Percentiles rank a stretch among this genome's conserved stretches.
phyloP scores from a whole-genome alignment of 192 early-diverging fungal species.

The Entrophospora sp. region DNA sequence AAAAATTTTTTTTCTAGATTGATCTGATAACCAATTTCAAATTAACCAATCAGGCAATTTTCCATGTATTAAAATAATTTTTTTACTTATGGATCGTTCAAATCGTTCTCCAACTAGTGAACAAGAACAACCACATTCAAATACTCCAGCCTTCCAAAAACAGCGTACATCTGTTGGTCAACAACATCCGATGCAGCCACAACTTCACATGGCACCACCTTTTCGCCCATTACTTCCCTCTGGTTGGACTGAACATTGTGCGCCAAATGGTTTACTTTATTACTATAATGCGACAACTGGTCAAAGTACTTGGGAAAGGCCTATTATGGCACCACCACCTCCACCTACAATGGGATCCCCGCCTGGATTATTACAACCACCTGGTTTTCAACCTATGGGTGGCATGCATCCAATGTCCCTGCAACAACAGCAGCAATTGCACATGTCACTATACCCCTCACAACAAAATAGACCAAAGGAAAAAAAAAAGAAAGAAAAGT shows the following conservation, averaged over 20 bases:
- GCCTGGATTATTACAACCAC: slow-evolving; percentile 24
- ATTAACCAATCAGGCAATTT: too few relatives aligned
- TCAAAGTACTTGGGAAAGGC: slow-evolving; percentile 61
- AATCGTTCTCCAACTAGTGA: not conserved
- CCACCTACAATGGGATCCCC: slow-evolving; percentile 21
- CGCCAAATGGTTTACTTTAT: slow-evolving; percentile 57
- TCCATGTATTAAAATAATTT: too few relatives aligned
- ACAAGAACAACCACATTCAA: not conserved
- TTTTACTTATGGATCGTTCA: not conserved
- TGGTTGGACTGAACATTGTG: slow-evolving; percentile 55
- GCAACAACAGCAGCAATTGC: not conserved
- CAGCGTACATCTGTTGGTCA: not conserved
- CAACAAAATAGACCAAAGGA: slow-evolving; percentile 26
- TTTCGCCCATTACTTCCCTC: slow-evolving; percentile 30
- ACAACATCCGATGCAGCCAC: not conserved
- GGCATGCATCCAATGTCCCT: slow-evolving; percentile 9
- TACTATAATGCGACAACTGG: slow-evolving; percentile 65
- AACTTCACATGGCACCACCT: slow-evolving; percentile 3
- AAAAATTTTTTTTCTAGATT: too few relatives aligned
- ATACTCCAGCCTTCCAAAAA: not conserved
- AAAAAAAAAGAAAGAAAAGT: slow-evolving; percentile 35
- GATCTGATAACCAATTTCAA: too few relatives aligned
- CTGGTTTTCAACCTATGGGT: slow-evolving; percentile 23
- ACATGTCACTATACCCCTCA: too few relatives aligned
- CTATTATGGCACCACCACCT: slow-evolving; percentile 22